Percentiles rank a stretch among this genome's conserved stretches.
Conservation (phyloP, 441 rosid species). For the Pelargonium cotyledonis region DNA sequence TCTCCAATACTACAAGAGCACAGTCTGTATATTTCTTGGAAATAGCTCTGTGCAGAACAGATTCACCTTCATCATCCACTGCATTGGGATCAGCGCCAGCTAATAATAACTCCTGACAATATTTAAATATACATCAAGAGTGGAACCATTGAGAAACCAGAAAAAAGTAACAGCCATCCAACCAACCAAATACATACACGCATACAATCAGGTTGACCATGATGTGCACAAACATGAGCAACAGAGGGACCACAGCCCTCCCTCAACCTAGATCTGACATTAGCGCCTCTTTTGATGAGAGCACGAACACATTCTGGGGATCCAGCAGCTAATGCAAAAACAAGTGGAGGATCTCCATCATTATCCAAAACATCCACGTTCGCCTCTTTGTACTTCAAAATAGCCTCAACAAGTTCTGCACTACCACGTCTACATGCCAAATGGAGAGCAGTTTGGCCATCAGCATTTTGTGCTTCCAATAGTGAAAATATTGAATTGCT, state of each 20-base stretch:
- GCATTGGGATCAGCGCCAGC: conserved; percentile 99
- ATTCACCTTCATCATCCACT: conserved; percentile 98
- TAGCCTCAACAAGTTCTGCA: conserved; percentile 74
- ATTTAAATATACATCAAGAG: conserved; percentile 20
- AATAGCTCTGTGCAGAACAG: conserved; percentile 89
- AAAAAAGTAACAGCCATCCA: conserved; percentile 14
- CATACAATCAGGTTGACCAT: conserved; percentile 99
- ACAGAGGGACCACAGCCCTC: conserved; percentile 96
- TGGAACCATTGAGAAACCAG: conserved; percentile 11
- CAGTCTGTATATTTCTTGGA: conserved; percentile 91
- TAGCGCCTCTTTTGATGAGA: conserved; percentile 73
- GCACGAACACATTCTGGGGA: conserved; percentile 92
- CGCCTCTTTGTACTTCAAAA: conserved; percentile 63
- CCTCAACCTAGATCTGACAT: conserved; percentile 79
- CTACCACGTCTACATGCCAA: conserved; percentile 98
- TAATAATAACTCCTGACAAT: conserved; percentile 70
- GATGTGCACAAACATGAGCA: conserved; percentile 98
- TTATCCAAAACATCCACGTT: conserved; percentile 84
- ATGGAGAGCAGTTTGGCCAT: conserved; percentile 96
- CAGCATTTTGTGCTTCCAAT: conserved; percentile 81
- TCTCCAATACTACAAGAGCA: conserved; percentile 84
- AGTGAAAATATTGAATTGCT: conserved; percentile 44
- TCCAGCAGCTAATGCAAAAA: conserved; percentile 98
- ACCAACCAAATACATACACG: conserved; percentile 54
- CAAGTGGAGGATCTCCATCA: conserved; percentile 98